Evolutionary conservation across 176 grass and related monocot genomes (phyloP).

Genomic region (Carex pumila): DNA sequence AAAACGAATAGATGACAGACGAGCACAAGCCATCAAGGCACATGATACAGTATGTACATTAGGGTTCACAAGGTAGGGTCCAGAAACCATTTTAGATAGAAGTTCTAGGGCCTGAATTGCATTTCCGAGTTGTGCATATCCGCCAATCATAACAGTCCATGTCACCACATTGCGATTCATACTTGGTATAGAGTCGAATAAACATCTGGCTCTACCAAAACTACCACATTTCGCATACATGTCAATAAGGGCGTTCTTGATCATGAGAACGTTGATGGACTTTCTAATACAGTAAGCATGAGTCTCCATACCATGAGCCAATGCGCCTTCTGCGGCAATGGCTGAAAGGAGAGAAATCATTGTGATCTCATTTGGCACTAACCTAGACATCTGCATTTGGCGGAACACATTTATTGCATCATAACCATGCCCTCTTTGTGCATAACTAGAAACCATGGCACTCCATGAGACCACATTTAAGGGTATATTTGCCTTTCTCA

Average conservation of each 20-base stretch:
- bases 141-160: conserved; percentile 96
- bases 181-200: conserved; percentile 56
- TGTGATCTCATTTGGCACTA: conserved; percentile 64
- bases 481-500: conserved; percentile 51
- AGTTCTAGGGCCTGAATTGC: conserved; percentile 60
- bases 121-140: conserved; percentile 70
- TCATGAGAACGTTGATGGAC: conserved; percentile 53
- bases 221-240: conserved; percentile 92
- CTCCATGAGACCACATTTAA: conserved; percentile 69
- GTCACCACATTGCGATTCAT: conserved; percentile 58
- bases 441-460: conserved; percentile 70
- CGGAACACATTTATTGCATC: conserved; percentile 55
- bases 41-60: conserved; percentile 82
- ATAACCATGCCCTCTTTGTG: conserved; percentile 55
- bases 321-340: conserved; percentile 65
- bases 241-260: conserved; percentile 74
- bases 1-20: conserved; percentile 48
- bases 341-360: conserved; percentile 76
- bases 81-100: conserved; percentile 51
- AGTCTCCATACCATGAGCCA: conserved; percentile 59
- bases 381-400: conserved; percentile 53
- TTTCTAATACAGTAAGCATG: conserved; percentile 82
- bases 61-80: conserved; percentile 34
- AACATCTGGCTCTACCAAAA: conserved; percentile 41
- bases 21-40: conserved; percentile 75